Percentiles rank a stretch among this genome's conserved stretches.
phyloP scores from a whole-genome alignment of 345 rosid genomes.

The Clarkia xantiana region DNA sequence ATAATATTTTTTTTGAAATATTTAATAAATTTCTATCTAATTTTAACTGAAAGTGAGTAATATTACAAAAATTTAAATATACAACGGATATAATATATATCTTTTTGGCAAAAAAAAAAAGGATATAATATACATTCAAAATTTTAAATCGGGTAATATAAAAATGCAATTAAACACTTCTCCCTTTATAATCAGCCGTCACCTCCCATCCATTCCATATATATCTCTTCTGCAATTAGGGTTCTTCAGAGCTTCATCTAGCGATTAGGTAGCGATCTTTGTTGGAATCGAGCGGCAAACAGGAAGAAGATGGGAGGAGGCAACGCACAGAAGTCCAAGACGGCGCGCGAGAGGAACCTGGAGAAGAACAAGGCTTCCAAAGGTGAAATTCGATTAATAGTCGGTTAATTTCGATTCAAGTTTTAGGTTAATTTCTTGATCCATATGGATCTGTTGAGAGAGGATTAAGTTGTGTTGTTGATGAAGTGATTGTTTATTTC shows the following conservation, averaged over 20 bases:
- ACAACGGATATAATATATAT: no score
- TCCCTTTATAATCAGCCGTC: no score
- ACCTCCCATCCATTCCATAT: no score
- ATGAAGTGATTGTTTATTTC: not conserved
- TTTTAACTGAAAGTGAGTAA: no score
- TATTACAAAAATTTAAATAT: no score
- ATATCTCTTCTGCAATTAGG: not conserved
- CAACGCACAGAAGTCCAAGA: conserved; percentile 40
- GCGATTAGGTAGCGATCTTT: not conserved
- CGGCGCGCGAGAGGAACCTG: conserved; percentile 34
- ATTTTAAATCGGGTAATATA: no score
- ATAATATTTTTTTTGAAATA: no score
- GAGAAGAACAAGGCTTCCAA: conserved; percentile 31
- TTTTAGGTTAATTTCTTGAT: not conserved
- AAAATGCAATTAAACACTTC: no score
- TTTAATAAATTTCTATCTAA: no score
- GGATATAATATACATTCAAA: no score
- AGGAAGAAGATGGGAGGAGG: conserved; percentile 30
- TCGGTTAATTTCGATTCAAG: not conserved
- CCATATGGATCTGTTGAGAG: not conserved
- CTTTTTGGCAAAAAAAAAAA: no score
- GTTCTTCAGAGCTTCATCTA: conserved; percentile 1
- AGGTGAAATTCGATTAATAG: conserved; percentile 11
- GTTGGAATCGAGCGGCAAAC: not conserved
- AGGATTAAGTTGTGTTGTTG: not conserved